Percentiles rank a stretch among this genome's conserved stretches.
Evolutionary conservation across 2,329 filamentous ascomycete genomes (phyloP).

Genomic region (Arthrobotrys sinensis): DNA sequence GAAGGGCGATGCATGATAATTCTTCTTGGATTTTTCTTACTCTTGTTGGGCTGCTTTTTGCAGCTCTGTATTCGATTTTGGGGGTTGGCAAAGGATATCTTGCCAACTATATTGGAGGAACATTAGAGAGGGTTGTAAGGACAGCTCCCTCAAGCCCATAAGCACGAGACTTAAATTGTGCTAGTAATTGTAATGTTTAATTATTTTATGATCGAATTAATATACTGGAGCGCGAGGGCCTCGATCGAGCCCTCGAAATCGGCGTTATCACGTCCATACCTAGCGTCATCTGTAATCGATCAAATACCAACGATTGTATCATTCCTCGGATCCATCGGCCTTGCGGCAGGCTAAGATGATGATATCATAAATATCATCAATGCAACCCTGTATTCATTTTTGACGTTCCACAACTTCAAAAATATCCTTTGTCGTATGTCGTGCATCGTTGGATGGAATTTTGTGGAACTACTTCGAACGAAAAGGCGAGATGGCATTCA

Average conservation of each 20-base stretch:
- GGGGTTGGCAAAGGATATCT: constrained; percentile 42
- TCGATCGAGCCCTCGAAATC: neutral
- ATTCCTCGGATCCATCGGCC: neutral
- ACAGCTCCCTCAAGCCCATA: neutral
- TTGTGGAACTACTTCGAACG: neutral
- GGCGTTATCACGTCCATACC: neutral
- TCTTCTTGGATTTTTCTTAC: constrained; percentile 47
- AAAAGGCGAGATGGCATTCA: constrained; percentile 8
- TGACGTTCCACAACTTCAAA: constrained; percentile 12
- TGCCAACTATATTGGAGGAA: constrained; percentile 23
- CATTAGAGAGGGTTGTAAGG: constrained; percentile 15
- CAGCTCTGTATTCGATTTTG: constrained; percentile 46
- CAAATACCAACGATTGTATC: neutral
- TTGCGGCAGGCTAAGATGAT: neutral
- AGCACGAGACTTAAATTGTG: neutral
- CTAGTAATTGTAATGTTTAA: constrained; percentile 33
- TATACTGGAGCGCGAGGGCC: neutral
- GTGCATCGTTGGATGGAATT: constrained; percentile 2
- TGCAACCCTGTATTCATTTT: neutral
- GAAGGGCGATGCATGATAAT: constrained; percentile 48
- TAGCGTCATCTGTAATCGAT: neutral
- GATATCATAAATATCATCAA: constrained; percentile 15
- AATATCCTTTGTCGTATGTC: constrained; percentile 2
- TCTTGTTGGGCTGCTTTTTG: constrained; percentile 45
- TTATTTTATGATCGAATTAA: neutral